A percentile compares a stretch with the other conserved stretches of the same genome.
phyloP scores from a whole-genome alignment of 805 yeast species.

The Starmerella kuoi region DNA sequence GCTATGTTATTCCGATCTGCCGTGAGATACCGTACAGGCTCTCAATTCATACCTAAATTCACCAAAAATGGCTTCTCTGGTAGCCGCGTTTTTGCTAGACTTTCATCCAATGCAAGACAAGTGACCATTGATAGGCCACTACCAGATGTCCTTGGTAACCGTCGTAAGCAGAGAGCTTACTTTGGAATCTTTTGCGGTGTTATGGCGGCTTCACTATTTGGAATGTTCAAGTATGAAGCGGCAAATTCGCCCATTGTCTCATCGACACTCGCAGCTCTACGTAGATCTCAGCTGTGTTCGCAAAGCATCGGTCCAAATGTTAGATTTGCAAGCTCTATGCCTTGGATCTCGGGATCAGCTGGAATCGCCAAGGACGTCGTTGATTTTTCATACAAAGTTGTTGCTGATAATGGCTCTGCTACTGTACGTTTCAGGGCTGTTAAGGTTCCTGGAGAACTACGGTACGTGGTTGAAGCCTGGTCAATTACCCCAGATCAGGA shows the following conservation, averaged over 20 bases:
- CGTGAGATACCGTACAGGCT: too few species aligned
- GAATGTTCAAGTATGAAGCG: constrained; percentile 87
- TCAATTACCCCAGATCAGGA: constrained; percentile 40
- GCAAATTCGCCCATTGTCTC: constrained; percentile 78
- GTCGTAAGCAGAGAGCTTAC: constrained; percentile 39
- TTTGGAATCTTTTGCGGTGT: constrained; percentile 44
- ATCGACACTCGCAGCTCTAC: constrained; percentile 71
- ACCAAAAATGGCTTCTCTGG: too few species aligned
- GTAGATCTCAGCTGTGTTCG: constrained; percentile 58
- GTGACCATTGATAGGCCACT: constrained; percentile 65
- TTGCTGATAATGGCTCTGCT: constrained; percentile 49
- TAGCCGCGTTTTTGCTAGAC: background rate
- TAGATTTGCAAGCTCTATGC: constrained; percentile 58
- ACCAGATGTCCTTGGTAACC: constrained; percentile 43
- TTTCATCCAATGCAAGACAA: constrained; percentile 24
- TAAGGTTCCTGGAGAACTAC: constrained; percentile 46
- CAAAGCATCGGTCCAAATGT: constrained; percentile 62
- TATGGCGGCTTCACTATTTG: constrained; percentile 44
- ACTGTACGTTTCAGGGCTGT: constrained; percentile 56
- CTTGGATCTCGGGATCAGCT: constrained; percentile 80
- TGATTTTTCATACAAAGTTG: constrained; percentile 56
- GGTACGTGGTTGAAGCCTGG: constrained; percentile 55
- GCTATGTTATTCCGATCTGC: too few species aligned
- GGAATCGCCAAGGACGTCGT: constrained; percentile 75
- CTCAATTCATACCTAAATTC: too few species aligned